These are phyloP conservation scores for Cladophialophora psammophila DNA, from an alignment of 2,329 filamentous ascomycete species.

Conservation along the genomic window DNA sequence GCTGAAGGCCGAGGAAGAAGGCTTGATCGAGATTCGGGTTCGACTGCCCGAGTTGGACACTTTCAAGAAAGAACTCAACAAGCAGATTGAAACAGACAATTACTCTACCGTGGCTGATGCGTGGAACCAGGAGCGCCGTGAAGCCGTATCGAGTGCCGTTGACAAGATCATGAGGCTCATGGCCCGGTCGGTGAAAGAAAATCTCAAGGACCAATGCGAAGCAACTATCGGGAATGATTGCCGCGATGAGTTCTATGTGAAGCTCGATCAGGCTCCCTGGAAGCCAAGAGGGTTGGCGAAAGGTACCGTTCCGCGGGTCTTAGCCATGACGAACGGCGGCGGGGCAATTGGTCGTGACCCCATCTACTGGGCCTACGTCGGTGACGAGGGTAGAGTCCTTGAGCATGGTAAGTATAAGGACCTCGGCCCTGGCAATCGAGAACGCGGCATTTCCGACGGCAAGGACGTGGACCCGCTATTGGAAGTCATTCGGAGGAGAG, in stretches of 20 bases:
- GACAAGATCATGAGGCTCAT: constrained; percentile 83
- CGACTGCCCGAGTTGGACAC: constrained; percentile 76
- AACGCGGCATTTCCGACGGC: constrained; percentile 72
- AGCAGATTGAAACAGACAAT: constrained; percentile 91
- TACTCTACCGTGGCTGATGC: constrained; percentile 93
- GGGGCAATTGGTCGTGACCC: constrained; percentile 77
- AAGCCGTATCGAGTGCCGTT: constrained; percentile 82
- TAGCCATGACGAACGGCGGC: constrained; percentile 85
- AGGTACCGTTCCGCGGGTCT: constrained; percentile 84
- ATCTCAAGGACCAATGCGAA: constrained; percentile 90
- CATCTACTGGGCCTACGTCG: constrained; percentile 89
- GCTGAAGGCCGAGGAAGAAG: constrained; percentile 95
- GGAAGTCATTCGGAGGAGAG: constrained; percentile 78
- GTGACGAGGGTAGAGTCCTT: constrained; percentile 86
- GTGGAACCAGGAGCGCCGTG: constrained; percentile 88
- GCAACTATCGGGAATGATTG: constrained; percentile 88
- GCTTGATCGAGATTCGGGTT: constrained; percentile 84
- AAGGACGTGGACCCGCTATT: constrained; percentile 73
- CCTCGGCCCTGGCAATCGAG: constrained; percentile 69
- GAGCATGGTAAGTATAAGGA: constrained; percentile 90
- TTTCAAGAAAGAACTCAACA: constrained; percentile 78
- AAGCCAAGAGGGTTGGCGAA: constrained; percentile 92
- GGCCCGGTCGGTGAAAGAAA: constrained; percentile 91
- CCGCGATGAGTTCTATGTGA: constrained; percentile 85
- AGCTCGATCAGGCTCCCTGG: constrained; percentile 93